Conservation (phyloP, 495 filamentous ascomycete species). For the Aspergillus baeticus region DNA sequence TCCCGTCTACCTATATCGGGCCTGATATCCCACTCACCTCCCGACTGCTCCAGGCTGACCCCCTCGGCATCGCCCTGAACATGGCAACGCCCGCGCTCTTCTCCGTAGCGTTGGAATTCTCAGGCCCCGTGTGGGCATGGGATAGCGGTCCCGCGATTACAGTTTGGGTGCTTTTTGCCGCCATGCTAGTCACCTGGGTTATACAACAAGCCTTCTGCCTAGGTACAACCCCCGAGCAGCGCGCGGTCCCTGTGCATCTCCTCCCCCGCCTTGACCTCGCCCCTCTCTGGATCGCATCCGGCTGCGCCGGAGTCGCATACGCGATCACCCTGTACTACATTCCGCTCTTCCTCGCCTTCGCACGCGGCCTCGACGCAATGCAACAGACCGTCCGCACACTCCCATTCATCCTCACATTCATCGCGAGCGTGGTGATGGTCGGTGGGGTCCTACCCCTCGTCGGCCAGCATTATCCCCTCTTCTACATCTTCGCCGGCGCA, state of each 20-base stretch:
- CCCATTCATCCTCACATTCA: slow-evolving; percentile 22
- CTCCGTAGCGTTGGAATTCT: slow-evolving; percentile 21
- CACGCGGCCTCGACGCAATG: slow-evolving; percentile 31
- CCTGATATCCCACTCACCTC: slow-evolving; percentile 7
- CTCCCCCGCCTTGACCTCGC: slow-evolving; percentile 5
- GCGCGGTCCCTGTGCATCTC: slow-evolving; percentile 11
- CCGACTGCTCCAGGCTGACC: slow-evolving; percentile 14
- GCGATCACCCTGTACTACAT: slow-evolving; percentile 16
- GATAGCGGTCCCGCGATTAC: slow-evolving; percentile 47
- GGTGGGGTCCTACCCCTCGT: slow-evolving; percentile 2
- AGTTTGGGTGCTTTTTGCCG: slow-evolving; percentile 46
- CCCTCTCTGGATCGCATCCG: slow-evolving; percentile 14
- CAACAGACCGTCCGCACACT: slow-evolving; percentile 38
- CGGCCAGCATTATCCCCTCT: slow-evolving; percentile 1
- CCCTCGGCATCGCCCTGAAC: slow-evolving; percentile 23
- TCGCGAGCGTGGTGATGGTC: slow-evolving; percentile 1
- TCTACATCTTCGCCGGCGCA: slow-evolving; percentile 10
- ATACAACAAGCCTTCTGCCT: slow-evolving; percentile 16
- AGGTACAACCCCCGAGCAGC: slow-evolving; percentile 5
- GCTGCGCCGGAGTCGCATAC: slow-evolving; percentile 12
- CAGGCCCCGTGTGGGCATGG: slow-evolving; percentile 51
- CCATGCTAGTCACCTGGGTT: slow-evolving; percentile 36
- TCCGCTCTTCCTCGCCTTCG: slow-evolving; percentile 53
- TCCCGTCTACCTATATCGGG: slow-evolving; percentile 32
- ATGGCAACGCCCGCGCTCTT: slow-evolving; percentile 17